Percentiles rank a stretch among this genome's conserved stretches.
Evolutionary conservation across 371 early-diverging fungal species (phyloP).

Genomic region (Smittium culicis): DNA sequence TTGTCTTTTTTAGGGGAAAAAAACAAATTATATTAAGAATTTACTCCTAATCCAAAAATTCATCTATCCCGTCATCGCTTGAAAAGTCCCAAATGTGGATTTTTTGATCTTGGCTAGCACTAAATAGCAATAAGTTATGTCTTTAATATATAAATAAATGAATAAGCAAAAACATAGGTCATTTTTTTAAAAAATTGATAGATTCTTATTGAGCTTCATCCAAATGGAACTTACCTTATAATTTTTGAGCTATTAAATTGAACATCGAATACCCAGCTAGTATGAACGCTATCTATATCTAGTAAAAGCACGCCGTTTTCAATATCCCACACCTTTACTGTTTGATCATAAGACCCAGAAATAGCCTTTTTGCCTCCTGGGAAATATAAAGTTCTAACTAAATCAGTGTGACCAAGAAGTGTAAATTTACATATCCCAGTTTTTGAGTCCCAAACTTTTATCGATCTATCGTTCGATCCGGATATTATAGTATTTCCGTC

Average conservation of each 20-base stretch:
- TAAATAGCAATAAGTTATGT: slow-evolving; percentile 14
- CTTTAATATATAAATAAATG: slow-evolving; percentile 6
- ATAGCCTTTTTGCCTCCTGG: slow-evolving; percentile 49
- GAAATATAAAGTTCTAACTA: slow-evolving; percentile 81
- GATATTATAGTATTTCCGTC: slow-evolving; percentile 78
- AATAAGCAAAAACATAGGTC: neutral
- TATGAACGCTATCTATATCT: slow-evolving; percentile 53
- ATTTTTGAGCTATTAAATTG: slow-evolving; percentile 65
- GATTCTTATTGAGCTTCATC: neutral
- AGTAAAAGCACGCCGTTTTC: slow-evolving; percentile 35
- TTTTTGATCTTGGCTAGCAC: slow-evolving; percentile 61
- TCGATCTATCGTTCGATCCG: slow-evolving; percentile 86
- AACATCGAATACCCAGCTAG: slow-evolving; percentile 91
- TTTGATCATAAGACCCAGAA: slow-evolving; percentile 81
- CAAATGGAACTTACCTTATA: slow-evolving; percentile 28
- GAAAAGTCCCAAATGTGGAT: slow-evolving; percentile 77
- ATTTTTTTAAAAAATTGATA: slow-evolving; percentile 1
- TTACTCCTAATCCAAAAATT: slow-evolving; percentile 13
- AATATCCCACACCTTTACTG: slow-evolving; percentile 88
- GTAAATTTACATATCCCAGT: slow-evolving; percentile 60
- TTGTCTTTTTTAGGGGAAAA: too few relatives aligned
- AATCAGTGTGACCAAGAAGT: slow-evolving; percentile 69
- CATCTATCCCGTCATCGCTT: slow-evolving; percentile 38
- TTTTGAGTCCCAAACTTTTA: slow-evolving; percentile 85
- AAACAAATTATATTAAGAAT: neutral